Percentiles rank a stretch among this genome's conserved stretches.
Conservation (phyloP, 176 grass and related monocot genomes). For the Tuctoria greenei region DNA sequence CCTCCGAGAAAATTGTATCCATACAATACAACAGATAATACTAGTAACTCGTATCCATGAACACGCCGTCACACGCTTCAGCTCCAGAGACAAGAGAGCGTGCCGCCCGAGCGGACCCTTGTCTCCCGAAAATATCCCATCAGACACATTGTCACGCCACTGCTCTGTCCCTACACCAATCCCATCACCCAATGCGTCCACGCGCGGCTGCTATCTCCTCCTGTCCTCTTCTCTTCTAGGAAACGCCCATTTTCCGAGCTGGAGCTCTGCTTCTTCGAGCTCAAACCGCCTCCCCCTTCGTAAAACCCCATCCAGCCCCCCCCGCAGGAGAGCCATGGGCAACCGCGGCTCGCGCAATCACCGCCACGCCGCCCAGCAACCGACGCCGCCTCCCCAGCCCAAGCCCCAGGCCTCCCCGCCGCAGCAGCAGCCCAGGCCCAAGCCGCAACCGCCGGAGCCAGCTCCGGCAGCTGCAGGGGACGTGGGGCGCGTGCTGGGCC, state of each 20-base stretch:
- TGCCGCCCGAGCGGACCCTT: too few relatives aligned
- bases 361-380: conserved; percentile 39
- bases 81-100: too few relatives aligned
- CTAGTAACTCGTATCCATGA: too few relatives aligned
- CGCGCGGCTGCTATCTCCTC: background rate
- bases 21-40: too few relatives aligned
- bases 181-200: background rate
- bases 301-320: conserved; percentile 1
- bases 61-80: too few relatives aligned
- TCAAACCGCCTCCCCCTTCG: conserved; percentile 9
- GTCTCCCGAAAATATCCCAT: too few relatives aligned
- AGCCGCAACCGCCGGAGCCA: background rate
- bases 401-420: conserved; percentile 24
- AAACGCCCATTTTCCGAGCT: conserved; percentile 10
- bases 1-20: too few relatives aligned
- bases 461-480: background rate
- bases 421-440: background rate
- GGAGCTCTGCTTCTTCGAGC: conserved; percentile 7
- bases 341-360: conserved; percentile 69
- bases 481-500: conserved; percentile 72
- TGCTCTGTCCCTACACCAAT: background rate
- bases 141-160: too few relatives aligned
- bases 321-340: conserved; percentile 56
- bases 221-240: background rate
- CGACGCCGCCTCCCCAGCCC: conserved; percentile 12